Evolutionary conservation across 306 rosid species (phyloP).

Genomic region (Cicer yamashitae): DNA sequence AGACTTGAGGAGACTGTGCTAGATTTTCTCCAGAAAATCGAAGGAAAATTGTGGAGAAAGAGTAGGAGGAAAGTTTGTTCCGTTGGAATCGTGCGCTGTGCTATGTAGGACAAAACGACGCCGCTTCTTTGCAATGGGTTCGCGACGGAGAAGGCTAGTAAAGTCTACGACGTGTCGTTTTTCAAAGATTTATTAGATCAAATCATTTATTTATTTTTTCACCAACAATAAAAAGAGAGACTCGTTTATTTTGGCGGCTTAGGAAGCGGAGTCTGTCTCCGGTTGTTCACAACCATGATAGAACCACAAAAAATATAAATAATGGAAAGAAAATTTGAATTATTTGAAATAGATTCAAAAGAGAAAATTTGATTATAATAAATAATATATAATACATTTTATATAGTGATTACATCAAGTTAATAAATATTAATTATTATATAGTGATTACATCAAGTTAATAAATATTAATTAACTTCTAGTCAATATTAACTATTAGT

Average conservation of each 20-base stretch:
- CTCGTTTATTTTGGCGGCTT: conserved; percentile 42
- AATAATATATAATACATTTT: no score
- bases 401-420: no score
- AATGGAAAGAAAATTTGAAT: no score
- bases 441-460: no score
- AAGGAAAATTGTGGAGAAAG: conserved; percentile 39
- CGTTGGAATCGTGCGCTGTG: conserved; percentile 36
- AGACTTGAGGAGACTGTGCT: conserved; percentile 4
- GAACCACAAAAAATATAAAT: no score
- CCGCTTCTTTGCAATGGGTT: conserved; percentile 39
- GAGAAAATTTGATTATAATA: no score
- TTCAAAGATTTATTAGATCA: background rate
- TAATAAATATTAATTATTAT: no score
- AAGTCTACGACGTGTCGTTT: conserved; percentile 29
- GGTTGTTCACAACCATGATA: no score
- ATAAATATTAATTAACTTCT: no score
- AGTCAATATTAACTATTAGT: no score
- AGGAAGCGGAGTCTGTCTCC: conserved; percentile 14
- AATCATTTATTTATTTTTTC: background rate
- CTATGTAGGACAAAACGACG: conserved; percentile 47
- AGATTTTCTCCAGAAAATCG: conserved; percentile 60
- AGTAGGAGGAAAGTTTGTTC: conserved; percentile 5
- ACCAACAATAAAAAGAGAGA: background rate
- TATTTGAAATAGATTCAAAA: no score
- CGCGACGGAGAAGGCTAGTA: conserved; percentile 33